Percentiles rank a stretch among this genome's conserved stretches.
Evolutionary conservation across 1,284 basidiomycete genomes (phyloP).

Genomic region (Ganoderma leucocontextum): DNA sequence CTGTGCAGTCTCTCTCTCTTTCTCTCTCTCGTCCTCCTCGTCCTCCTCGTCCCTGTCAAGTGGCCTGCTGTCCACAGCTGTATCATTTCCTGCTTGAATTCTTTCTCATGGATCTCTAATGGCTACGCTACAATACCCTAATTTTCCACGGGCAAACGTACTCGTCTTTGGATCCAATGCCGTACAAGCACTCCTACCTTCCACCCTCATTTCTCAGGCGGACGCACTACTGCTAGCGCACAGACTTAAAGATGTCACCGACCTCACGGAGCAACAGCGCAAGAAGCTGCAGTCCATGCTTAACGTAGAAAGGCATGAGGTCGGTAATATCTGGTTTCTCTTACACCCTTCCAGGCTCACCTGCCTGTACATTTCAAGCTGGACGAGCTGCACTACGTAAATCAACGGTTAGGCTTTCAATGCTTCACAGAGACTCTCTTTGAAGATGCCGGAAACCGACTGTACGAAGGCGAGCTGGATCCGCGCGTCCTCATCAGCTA

Average conservation of each 20-base stretch:
- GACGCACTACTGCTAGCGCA: conserved; percentile 75
- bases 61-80: background rate
- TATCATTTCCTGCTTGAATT: background rate
- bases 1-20: background rate
- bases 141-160: conserved; percentile 66
- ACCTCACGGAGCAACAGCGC: conserved; percentile 66
- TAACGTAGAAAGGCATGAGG: conserved; percentile 61
- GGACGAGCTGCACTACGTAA: conserved; percentile 77
- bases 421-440: conserved; percentile 78
- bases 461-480: conserved; percentile 77
- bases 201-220: conserved; percentile 76
- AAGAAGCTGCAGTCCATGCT: conserved; percentile 62
- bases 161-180: conserved; percentile 70
- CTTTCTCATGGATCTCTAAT: conserved; percentile 26
- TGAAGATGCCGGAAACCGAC: conserved; percentile 77
- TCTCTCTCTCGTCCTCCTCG: background rate
- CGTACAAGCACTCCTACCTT: conserved; percentile 73
- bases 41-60: background rate
- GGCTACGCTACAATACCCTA: conserved; percentile 37
- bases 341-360: background rate
- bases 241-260: conserved; percentile 68
- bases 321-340: conserved; percentile 33
- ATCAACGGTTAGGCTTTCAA: conserved; percentile 80
- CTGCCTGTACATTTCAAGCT: conserved; percentile 45
- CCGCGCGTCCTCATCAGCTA: conserved; percentile 80